phyloP scores from a whole-genome alignment of 2,329 filamentous ascomycete genomes.

The Apiospora kogelbergensis region DNA sequence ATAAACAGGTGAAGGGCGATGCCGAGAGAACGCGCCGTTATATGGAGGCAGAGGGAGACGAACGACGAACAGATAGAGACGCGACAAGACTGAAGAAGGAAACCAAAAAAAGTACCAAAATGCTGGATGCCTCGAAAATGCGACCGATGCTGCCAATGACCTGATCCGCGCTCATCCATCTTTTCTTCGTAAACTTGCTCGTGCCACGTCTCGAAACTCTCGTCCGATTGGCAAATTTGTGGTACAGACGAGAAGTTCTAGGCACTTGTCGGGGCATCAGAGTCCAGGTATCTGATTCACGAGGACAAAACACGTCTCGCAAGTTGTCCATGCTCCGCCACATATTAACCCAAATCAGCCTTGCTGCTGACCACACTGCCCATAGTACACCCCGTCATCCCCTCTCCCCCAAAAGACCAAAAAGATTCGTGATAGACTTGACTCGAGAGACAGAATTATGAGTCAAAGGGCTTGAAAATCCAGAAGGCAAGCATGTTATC shows the following conservation, averaged over 20 bases:
- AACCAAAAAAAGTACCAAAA: slow-evolving; percentile 3
- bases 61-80: neutral
- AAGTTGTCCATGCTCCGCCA: neutral
- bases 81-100: neutral
- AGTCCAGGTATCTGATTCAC: neutral
- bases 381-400: neutral
- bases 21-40: neutral
- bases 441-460: neutral
- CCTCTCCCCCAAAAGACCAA: neutral
- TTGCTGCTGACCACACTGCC: neutral
- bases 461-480: neutral
- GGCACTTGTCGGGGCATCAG: neutral
- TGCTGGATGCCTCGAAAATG: neutral
- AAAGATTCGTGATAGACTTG: neutral
- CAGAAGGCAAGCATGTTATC: slow-evolving; percentile 16
- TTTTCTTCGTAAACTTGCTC: slow-evolving; percentile 2
- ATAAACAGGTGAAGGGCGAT: neutral
- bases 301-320: neutral
- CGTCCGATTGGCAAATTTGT: neutral
- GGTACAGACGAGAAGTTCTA: neutral
- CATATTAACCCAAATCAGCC: neutral
- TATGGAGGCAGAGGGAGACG: neutral
- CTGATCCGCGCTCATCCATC: neutral
- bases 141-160: slow-evolving; percentile 5
- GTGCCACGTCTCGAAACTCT: neutral